Evolutionary conservation across 2,329 filamentous ascomycete genomes (phyloP), one percentile per base, ranked within the genome.

Genomic region (Epichloe coenophiala): DNA sequence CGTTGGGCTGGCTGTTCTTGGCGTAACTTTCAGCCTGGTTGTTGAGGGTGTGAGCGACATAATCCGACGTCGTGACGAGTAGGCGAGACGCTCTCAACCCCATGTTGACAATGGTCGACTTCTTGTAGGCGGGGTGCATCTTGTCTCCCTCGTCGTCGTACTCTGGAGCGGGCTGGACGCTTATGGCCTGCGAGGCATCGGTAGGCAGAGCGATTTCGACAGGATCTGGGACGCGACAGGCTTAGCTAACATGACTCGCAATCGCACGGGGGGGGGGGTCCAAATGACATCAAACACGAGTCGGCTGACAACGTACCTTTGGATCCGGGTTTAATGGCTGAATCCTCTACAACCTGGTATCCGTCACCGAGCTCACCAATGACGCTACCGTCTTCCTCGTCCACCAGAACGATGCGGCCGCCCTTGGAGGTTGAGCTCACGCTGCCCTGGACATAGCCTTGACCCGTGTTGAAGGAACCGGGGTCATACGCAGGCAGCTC

Each of bases 351-450:
- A 17, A 95, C 77, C 56, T 89, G 74, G 61, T 88, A 91, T 17
- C 84, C 85, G 52, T 91, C 85, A 52, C 85, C 81, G 54, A 98
- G 72, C 70, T 98, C 91, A 44, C 93, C 93, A 31, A 98, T 86
- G 8, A 98, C 86, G 59, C 88, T 94, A 48, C 93, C 93, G 68
- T 98, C 86, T 64, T 97, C 91, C 67, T 98, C 93, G 62, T 98
- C 89, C 15, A 98, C 75, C 9, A 98, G 76, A 5, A 98, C 91
- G 58, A 96, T 91, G 65, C 93, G 83, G 15, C 90, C 87, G 37
- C 78, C 65, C 50, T 81, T 75, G 50, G 60, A 64, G 15, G 61
- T 51, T 4, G 72, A 71, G 59, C 78, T 81, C 48, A 77, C 73
- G 58, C 77, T 80, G 15, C 80, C 80, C 50, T 76, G 71, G 12